Evolutionary conservation across 768 basidiomycete species (phyloP), one percentile per base, ranked within the genome.

Genomic region (Calocybe indica): DNA sequence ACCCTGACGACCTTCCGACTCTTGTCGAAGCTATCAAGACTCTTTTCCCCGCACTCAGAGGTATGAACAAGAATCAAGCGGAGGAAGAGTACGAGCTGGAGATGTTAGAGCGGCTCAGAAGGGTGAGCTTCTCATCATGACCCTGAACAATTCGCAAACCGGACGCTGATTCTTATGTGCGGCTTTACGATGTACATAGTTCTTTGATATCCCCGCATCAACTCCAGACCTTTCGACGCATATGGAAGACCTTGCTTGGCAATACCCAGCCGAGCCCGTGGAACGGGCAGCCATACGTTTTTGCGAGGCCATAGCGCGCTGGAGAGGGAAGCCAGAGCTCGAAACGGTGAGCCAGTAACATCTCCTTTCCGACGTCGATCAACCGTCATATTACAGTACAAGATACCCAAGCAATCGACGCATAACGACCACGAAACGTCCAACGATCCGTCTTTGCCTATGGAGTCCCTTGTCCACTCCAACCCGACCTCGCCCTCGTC

Each of bases 251-350:
- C 68, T 87, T 3, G 85, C 87, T 1, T 84, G 83, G 79, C 79
- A 81, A 55, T 92, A 83, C 59, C 88, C 90, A 30, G 82, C 85
- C 1, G 88, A 92, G 56, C 83, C 87, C 14, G 78, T 91, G 11
- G 89, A 92, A 58, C 75, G 88, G 13, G 82, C 85, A 29, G 80
- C 85, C 0, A 72, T 89, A 5, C 71, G 87, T 43, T 92, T 88
- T 58, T 89, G 83, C 57, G 89, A 92, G 59, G 87, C 87, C 33
- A 74, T 92, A 38, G 80, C 85, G 1, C 78, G 76, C 45, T 92
- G 89, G 90, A 70, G 88, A 55, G 89, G 89, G 2, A 87, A 85
- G 58, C 89, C 89, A 34, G 90, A 92, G 55, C 74, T 92, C 6
- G 85, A 88, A 65, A 85, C 82, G 3, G 87, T 88, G 50, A 58